Evolutionary conservation across 116 monocot species (phyloP).

Genomic region (Dioscorea cayenensis): DNA sequence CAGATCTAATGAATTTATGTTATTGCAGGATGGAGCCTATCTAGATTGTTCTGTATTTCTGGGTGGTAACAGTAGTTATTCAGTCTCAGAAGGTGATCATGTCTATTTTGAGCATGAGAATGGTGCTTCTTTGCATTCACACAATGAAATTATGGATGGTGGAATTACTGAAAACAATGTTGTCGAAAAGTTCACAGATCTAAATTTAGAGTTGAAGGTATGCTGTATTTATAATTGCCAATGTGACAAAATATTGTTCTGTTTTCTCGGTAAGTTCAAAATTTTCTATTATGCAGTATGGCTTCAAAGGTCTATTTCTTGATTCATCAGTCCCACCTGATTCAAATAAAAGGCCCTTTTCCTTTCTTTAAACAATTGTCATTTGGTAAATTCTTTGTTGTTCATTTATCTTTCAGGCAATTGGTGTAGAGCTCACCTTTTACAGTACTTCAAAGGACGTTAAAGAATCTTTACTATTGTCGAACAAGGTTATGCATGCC

Average conservation of each 20-base stretch:
- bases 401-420: conserved; percentile 51
- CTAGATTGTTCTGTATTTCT: conserved; percentile 90
- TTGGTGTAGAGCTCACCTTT: conserved; percentile 91
- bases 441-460: conserved; percentile 71
- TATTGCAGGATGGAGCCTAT: conserved; percentile 73
- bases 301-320: not conserved
- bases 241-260: too few relatives aligned
- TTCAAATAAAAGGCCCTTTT: not conserved
- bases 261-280: too few relatives aligned
- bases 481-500: conserved; percentile 77
- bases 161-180: conserved; percentile 3
- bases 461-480: conserved; percentile 32
- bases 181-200: conserved; percentile 41
- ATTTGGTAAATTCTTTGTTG: not conserved
- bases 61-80: conserved; percentile 86
- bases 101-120: conserved; percentile 50
- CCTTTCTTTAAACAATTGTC: not conserved
- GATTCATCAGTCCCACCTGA: not conserved
- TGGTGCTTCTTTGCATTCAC: conserved; percentile 5
- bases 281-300: too few relatives aligned
- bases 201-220: conserved; percentile 83
- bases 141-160: conserved; percentile 16
- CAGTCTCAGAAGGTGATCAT: conserved; percentile 57
- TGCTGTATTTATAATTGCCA: too few relatives aligned
- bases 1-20: not conserved